phyloP scores from a whole-genome alignment of 371 early-diverging fungal genomes.

The Circinella umbellata region DNA sequence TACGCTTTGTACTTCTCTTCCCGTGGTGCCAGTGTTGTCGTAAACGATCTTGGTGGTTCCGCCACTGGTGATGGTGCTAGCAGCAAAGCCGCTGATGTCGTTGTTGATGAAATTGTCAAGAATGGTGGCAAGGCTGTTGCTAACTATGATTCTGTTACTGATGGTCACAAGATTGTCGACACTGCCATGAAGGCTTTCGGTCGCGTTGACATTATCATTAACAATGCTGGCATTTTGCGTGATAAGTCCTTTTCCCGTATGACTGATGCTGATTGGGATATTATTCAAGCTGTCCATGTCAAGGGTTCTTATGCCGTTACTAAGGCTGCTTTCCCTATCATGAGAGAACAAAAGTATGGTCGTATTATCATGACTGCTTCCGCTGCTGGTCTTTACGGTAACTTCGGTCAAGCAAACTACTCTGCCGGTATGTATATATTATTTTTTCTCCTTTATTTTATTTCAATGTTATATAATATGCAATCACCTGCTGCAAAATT shows the following conservation, averaged over 20 bases:
- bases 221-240: conserved; percentile 97
- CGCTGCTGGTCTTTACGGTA: conserved; percentile 98
- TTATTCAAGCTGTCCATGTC: conserved; percentile 92
- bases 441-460: no score
- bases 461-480: not conserved
- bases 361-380: conserved; percentile 84
- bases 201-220: conserved; percentile 93
- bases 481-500: no score
- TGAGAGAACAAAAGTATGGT: conserved; percentile 95
- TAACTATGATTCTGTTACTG: conserved; percentile 97
- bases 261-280: conserved; percentile 96
- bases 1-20: conserved; percentile 92
- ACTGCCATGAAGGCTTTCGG: conserved; percentile 96
- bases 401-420: conserved; percentile 99
- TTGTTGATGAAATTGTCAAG: conserved; percentile 92
- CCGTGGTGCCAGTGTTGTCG: conserved; percentile 89
- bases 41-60: conserved; percentile 92
- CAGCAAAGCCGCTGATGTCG: conserved; percentile 89
- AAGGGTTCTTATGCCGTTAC: conserved; percentile 94
- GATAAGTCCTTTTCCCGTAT: conserved; percentile 95
- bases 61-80: conserved; percentile 80
- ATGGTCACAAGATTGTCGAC: conserved; percentile 96
- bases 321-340: conserved; percentile 96
- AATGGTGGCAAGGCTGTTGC: conserved; percentile 96
- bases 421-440: conserved; percentile 54